Evolutionary conservation across 305 asterid species (phyloP), one percentile per base, ranked within the genome.

Genomic region (Rubia balearica): DNA sequence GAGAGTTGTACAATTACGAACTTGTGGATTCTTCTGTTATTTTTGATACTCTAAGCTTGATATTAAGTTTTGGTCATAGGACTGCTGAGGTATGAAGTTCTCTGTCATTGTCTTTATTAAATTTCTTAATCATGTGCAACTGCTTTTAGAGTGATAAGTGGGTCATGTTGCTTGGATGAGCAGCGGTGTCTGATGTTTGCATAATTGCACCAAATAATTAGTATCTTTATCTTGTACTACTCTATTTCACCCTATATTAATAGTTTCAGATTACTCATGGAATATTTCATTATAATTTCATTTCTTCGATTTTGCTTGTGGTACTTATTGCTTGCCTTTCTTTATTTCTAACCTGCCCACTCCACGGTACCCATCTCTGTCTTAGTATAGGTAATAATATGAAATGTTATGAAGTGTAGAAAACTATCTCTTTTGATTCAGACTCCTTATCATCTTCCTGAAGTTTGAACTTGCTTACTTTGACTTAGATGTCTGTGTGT

Each of bases 1-100:
- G 99, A 69, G 99, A 95, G 84, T 78, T 95, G 72, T 95, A 91
- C 85, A 95, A 91, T 83, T 95, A 95, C 78, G 94, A 90, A 78
- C 98, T 88, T 78, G 96, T 95, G 30, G 99, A 91, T 79, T 95
- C 99, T 60, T 88, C 97, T 69, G 95, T 95, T 79, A 87, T 95
- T 65, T 95, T 95, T 79, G 98, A 95, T 81, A 90, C 97, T 4
- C 96, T 95, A 38, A 84, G 86, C 81, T 82, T 91, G 81, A 85
- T 92, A 79, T 88, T 92, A 57, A 82, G 76, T 74, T 95, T 90
- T 77, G 97, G 97, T 79, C 89, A 95, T 83, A 98, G 98, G 74
- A 88, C 96, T 62, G 41, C 86, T 43, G 98, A 95, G 98, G 99
- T 91, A 83, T 71, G 83, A 69, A 74, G 38, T 74, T 21, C 70